phyloP scores from a whole-genome alignment of 805 yeast species.

The Kodamaea kaohsiungensis region DNA sequence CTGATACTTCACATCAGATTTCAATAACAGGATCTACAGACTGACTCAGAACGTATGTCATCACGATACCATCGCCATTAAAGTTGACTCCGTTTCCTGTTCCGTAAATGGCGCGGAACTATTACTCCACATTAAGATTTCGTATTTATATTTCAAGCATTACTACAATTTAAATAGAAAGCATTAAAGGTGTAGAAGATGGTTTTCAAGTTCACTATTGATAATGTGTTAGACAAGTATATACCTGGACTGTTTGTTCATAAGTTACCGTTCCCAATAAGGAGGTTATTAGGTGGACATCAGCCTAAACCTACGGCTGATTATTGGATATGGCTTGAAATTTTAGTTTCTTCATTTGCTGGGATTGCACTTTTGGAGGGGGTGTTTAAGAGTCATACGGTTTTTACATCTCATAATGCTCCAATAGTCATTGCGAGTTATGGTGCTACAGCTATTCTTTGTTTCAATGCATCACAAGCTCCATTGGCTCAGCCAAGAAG shows the following conservation, averaged over 20 bases:
- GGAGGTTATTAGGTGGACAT: conserved; percentile 43
- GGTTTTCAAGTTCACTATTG: conserved; percentile 43
- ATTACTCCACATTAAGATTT: neutral
- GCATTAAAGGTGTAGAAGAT: conserved; percentile 12
- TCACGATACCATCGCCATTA: too few species aligned
- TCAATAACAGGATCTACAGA: too few species aligned
- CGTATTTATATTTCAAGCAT: neutral
- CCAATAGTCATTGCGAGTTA: conserved; percentile 55
- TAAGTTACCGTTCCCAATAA: conserved; percentile 34
- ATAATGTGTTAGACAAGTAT: conserved; percentile 28
- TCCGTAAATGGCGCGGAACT: neutral
- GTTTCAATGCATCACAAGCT: conserved; percentile 53
- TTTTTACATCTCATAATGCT: conserved; percentile 40
- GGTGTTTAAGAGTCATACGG: conserved; percentile 41
- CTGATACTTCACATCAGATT: neutral
- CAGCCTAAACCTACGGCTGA: conserved; percentile 32
- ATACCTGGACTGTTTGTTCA: conserved; percentile 22
- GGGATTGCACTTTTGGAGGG: conserved; percentile 50
- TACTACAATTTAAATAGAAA: neutral
- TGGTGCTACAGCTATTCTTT: conserved; percentile 64
- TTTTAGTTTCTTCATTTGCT: conserved; percentile 45
- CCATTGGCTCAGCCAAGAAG: conserved; percentile 70
- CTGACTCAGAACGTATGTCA: too few species aligned
- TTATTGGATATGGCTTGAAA: conserved; percentile 47
- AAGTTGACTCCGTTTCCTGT: too few species aligned